phyloP scores from a whole-genome alignment of 352 stramenopile genomes.

The Pythium chondricola region DNA sequence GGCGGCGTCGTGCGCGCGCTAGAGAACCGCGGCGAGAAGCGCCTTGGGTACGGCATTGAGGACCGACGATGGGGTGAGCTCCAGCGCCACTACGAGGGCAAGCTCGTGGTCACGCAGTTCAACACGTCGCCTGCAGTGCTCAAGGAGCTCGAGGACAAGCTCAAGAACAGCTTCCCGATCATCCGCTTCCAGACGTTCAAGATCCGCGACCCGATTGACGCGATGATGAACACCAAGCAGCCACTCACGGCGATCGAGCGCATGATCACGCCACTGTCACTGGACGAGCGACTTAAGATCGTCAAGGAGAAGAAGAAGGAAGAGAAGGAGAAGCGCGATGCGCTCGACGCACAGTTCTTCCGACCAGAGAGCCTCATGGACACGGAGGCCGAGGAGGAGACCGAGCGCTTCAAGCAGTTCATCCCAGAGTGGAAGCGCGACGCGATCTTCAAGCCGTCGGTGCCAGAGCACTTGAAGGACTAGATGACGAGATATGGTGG shows the following conservation, averaged over 20 bases:
- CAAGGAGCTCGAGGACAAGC: constrained; percentile 67
- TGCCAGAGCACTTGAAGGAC: constrained; percentile 61
- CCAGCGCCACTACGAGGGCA: constrained; percentile 81
- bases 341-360: constrained; percentile 21
- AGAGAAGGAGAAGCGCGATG: constrained; percentile 27
- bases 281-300: constrained; percentile 23
- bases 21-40: constrained; percentile 79
- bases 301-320: constrained; percentile 26
- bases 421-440: constrained; percentile 83
- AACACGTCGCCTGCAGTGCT: constrained; percentile 68
- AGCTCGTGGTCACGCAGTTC: constrained; percentile 84
- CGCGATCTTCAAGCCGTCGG: constrained; percentile 55
- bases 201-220: constrained; percentile 72
- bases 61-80: constrained; percentile 82
- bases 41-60: constrained; percentile 76
- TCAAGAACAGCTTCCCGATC: constrained; percentile 82
- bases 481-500: background rate
- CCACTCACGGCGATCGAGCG: constrained; percentile 53
- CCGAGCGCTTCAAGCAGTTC: constrained; percentile 70
- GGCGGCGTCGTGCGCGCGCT: constrained; percentile 72
- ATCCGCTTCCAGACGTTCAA: constrained; percentile 87
- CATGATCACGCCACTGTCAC: constrained; percentile 39
- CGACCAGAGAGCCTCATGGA: constrained; percentile 53
- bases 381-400: constrained; percentile 51
- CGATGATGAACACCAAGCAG: constrained; percentile 78